Evolutionary conservation across 2,329 filamentous ascomycete species (phyloP).

Genomic region (Alternaria arbusti): DNA sequence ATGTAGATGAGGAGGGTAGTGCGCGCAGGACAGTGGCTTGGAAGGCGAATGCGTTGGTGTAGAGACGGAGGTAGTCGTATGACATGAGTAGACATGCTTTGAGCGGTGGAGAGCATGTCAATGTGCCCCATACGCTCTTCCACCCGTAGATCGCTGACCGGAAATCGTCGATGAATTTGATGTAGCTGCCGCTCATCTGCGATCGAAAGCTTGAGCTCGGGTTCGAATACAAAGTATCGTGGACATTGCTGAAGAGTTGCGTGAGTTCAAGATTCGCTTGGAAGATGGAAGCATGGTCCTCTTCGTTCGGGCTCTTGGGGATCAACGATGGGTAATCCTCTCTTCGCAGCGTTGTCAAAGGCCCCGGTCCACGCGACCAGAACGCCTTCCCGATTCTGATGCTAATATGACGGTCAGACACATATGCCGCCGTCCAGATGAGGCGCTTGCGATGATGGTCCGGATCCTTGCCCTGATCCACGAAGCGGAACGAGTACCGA

Average conservation of each 20-base stretch:
- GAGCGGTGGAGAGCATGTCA: slow-evolving; percentile 69
- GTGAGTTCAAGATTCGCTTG: slow-evolving; percentile 75
- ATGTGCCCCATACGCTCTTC: slow-evolving; percentile 72
- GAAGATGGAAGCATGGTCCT: slow-evolving; percentile 72
- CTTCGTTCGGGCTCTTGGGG: slow-evolving; percentile 63
- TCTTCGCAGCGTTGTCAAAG: slow-evolving; percentile 67
- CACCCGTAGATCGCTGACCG: slow-evolving; percentile 71
- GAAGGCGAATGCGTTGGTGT: slow-evolving; percentile 78
- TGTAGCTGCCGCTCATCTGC: slow-evolving; percentile 74
- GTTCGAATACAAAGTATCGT: slow-evolving; percentile 75
- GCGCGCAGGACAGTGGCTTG: slow-evolving; percentile 68
- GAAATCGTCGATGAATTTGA: slow-evolving; percentile 78
- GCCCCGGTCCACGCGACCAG: slow-evolving; percentile 74
- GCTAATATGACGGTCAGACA: slow-evolving; percentile 60
- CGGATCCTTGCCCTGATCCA: slow-evolving; percentile 64
- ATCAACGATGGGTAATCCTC: slow-evolving; percentile 72
- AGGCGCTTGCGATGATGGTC: slow-evolving; percentile 68
- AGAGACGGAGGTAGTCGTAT: slow-evolving; percentile 74
- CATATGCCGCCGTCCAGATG: slow-evolving; percentile 66
- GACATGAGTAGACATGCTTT: slow-evolving; percentile 72
- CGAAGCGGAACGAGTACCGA: slow-evolving; percentile 69
- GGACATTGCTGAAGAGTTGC: slow-evolving; percentile 74
- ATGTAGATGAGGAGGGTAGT: slow-evolving; percentile 38
- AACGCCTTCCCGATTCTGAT: slow-evolving; percentile 75
- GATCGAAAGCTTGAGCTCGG: slow-evolving; percentile 72